Percentiles rank a stretch among this genome's conserved stretches.
Evolutionary conservation across 495 filamentous ascomycete genomes (phyloP).

Genomic region (Aspergillus mulundensis): DNA sequence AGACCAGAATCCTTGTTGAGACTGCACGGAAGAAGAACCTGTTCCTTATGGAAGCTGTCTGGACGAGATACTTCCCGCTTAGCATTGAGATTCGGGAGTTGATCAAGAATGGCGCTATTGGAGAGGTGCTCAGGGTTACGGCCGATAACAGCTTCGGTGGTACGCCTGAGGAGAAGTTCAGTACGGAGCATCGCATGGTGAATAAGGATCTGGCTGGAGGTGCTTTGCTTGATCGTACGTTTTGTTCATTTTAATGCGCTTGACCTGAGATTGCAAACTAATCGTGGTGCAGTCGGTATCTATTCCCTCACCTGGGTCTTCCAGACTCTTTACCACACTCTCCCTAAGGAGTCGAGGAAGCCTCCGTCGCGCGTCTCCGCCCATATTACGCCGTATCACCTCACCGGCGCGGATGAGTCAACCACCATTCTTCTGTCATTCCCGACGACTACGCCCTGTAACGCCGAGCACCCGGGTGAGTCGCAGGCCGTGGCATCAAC

Average conservation of each 20-base stretch:
- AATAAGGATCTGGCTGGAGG: slow-evolving; percentile 85
- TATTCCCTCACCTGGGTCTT: slow-evolving; percentile 92
- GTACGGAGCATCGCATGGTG: slow-evolving; percentile 70
- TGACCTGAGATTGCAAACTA: neutral
- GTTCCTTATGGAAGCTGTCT: slow-evolving; percentile 95
- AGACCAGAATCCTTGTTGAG: slow-evolving; percentile 69
- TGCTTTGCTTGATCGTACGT: slow-evolving; percentile 67
- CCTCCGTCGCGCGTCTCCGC: slow-evolving; percentile 54
- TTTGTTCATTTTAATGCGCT: neutral
- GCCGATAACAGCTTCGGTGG: slow-evolving; percentile 62
- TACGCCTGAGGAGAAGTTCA: slow-evolving; percentile 50
- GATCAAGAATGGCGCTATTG: slow-evolving; percentile 65
- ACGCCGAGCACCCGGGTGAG: slow-evolving; percentile 26
- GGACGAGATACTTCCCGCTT: slow-evolving; percentile 89
- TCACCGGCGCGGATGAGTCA: slow-evolving; percentile 78
- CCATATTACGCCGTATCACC: slow-evolving; percentile 69
- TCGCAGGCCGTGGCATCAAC: slow-evolving; percentile 78
- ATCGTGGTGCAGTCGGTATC: slow-evolving; percentile 60
- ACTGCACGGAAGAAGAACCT: slow-evolving; percentile 74
- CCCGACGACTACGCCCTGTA: slow-evolving; percentile 55
- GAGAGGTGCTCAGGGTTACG: slow-evolving; percentile 69
- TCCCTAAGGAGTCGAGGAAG: slow-evolving; percentile 52
- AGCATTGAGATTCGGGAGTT: slow-evolving; percentile 70
- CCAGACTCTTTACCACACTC: slow-evolving; percentile 81
- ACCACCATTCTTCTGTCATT: slow-evolving; percentile 79